Evolutionary conservation across 176 grass and related monocot genomes (phyloP).

Genomic region (Sorghum bicolor): Sorghum_bicolor_NCBIv3 NC_012878.2:6241501-6242000

Average conservation of each 20-base stretch:
- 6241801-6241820: not conserved
- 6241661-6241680: not conserved
- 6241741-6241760: not conserved
- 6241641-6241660: not conserved
- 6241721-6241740: not conserved
- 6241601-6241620: not conserved
- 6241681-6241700: not conserved
- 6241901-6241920: slow-evolving; percentile 77
- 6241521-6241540: not conserved
- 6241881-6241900: slow-evolving; percentile 75
- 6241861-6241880: slow-evolving; percentile 13
- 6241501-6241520: not conserved
- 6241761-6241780: not conserved
- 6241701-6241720: not conserved
- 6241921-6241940: slow-evolving; percentile 79
- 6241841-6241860: not conserved
- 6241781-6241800: not conserved
- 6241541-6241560: not conserved
- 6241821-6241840: not conserved
- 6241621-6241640: not conserved
- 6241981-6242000: slow-evolving; percentile 82
- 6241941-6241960: slow-evolving; percentile 66
- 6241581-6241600: not conserved
- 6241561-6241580: not conserved
- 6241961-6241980: slow-evolving; percentile 80